Evolutionary conservation across 768 basidiomycete species (phyloP), one percentile per base, ranked within the genome.

Genomic region (Leccinellum albellum): DNA sequence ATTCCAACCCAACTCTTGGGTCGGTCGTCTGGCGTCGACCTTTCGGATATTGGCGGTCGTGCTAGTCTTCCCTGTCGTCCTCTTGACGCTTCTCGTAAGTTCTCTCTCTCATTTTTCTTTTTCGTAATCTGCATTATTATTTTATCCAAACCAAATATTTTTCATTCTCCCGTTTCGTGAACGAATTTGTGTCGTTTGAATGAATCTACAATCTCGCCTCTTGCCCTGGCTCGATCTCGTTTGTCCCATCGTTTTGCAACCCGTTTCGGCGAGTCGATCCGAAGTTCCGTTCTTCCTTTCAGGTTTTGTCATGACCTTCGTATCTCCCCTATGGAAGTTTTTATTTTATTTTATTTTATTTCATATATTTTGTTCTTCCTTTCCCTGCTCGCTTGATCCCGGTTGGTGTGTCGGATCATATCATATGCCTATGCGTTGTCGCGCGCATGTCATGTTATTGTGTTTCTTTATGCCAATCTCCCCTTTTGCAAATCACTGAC

Each of bases 51-150:
- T 91, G 58, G 86, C 89, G 23, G 70, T 78, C 56, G 21, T 87
- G 33, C 63, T 75, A 55, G 65, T 79, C 56, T 53, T 76, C 17
- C 80, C 80, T 4, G 73, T 89, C 51, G 65, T 86, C 54, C 72
- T 86, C 51, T 73, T 91, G 44, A 87, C 85, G 4, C 75, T 89
- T 59, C 71, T 91, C 55, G 89, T 89, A 74, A 56, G 83, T 76
- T 55, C 51, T 9, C 55, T 46, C 13, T 54, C 23, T 53, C 57
- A 24, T 42, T 58, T 28, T 33, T 42, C 40, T 12, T 40, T 65
- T 35, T 54, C 54, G 64, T 50, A 59, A 59, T 40, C 40, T 21
- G 20, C 40, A 42, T 42, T 21, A 42, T 42, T 42, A 42, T 42
- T 42, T 42, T 42, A 42, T 42, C 13, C 40, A 42, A 42, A 42